Conservation (phyloP, 345 rosid species). For the Pugionium cornutum region DNA sequence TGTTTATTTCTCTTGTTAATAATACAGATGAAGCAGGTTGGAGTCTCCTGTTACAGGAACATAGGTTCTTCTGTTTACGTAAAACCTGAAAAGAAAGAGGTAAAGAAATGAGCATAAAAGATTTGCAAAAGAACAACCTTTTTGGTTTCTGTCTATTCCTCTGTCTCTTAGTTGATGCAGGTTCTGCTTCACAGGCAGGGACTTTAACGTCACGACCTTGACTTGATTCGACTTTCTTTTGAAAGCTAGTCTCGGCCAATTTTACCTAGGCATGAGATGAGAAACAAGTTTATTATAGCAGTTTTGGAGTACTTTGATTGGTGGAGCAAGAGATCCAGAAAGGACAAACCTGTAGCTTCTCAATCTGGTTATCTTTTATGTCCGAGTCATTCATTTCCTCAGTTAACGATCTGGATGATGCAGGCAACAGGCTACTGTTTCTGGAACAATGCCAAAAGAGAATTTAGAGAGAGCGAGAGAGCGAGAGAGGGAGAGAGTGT, state of each 20-base stretch:
- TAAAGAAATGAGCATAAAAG: not conserved
- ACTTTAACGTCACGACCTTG: slow-evolving; percentile 10
- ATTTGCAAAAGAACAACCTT: slow-evolving; percentile 30
- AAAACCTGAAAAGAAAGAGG: slow-evolving; percentile 3
- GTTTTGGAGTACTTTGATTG: slow-evolving; percentile 11
- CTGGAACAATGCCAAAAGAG: slow-evolving; percentile 27
- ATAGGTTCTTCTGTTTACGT: not conserved
- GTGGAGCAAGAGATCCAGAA: slow-evolving; percentile 15
- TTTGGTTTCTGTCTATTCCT: slow-evolving; percentile 35
- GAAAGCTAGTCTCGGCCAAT: slow-evolving; percentile 7
- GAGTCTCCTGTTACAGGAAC: slow-evolving; percentile 59
- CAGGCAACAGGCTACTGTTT: slow-evolving; percentile 71
- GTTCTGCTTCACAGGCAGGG: slow-evolving; percentile 24
- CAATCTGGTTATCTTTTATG: slow-evolving; percentile 48
- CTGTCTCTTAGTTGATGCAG: slow-evolving; percentile 37
- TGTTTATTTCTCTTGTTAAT: slow-evolving; percentile 62
- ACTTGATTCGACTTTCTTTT: slow-evolving; percentile 10
- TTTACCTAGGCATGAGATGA: slow-evolving; percentile 27
- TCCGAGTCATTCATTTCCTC: slow-evolving; percentile 55
- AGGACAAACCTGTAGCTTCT: slow-evolving; percentile 59
- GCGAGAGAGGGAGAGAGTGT: not conserved
- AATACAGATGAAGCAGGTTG: slow-evolving; percentile 71
- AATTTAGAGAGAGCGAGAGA: slow-evolving; percentile 3
- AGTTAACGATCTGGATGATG: slow-evolving; percentile 51
- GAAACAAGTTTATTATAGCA: not conserved